A percentile compares a stretch with the other conserved stretches of the same genome.
phyloP scores from a whole-genome alignment of 164 flowering plant species.

The Aristolochia californica region DNA sequence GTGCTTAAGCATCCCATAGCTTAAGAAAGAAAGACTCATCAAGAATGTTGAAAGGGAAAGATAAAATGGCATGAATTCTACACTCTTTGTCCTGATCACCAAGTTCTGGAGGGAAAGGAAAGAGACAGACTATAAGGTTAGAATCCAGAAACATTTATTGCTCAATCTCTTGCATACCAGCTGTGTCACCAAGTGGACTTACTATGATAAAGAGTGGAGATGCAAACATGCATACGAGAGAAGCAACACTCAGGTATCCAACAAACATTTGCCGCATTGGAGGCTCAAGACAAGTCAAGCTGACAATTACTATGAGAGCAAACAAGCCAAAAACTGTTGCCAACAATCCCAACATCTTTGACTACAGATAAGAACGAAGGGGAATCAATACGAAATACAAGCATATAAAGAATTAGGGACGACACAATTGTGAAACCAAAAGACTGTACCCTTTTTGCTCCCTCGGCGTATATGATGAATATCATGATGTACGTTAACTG shows the following conservation, averaged over 20 bases:
- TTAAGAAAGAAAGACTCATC: slow-evolving; percentile 48
- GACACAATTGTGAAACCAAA: background rate
- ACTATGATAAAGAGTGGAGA: slow-evolving; percentile 70
- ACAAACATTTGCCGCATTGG: slow-evolving; percentile 39
- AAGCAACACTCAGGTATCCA: slow-evolving; percentile 54
- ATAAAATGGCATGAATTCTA: slow-evolving; percentile 56
- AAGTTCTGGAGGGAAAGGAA: slow-evolving; percentile 25
- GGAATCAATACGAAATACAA: background rate
- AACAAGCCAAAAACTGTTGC: slow-evolving; percentile 36
- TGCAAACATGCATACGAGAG: slow-evolving; percentile 79
- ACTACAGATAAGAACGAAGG: slow-evolving; percentile 22
- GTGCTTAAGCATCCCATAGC: slow-evolving; percentile 34
- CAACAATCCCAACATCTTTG: slow-evolving; percentile 42
- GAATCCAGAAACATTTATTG: background rate
- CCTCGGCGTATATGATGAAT: slow-evolving; percentile 46
- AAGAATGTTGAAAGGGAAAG: slow-evolving; percentile 52
- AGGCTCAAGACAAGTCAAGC: slow-evolving; percentile 31
- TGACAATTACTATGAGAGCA: slow-evolving; percentile 28
- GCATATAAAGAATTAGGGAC: background rate
- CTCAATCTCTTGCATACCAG: background rate
- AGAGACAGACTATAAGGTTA: background rate
- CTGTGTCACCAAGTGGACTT: slow-evolving; percentile 13
- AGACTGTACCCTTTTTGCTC: slow-evolving; percentile 32
- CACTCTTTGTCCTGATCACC: slow-evolving; percentile 45
- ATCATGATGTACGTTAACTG: slow-evolving; percentile 42